A percentile compares a stretch with the other conserved stretches of the same genome.
phyloP scores from a whole-genome alignment of 2,329 filamentous ascomycete species.

The Corynespora cassiicola region DNA sequence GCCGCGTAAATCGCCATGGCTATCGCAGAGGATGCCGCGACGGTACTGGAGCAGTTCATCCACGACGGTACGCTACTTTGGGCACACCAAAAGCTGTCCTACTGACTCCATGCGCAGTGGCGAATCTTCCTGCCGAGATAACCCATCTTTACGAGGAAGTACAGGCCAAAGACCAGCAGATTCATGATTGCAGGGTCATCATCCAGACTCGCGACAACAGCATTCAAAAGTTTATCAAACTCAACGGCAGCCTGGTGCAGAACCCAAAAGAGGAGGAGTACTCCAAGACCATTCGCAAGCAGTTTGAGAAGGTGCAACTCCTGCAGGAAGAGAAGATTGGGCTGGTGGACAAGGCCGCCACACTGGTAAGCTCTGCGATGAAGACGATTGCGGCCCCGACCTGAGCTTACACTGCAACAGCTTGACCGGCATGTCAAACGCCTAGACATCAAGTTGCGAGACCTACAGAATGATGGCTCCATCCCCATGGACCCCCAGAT shows the following conservation, averaged over 20 bases:
- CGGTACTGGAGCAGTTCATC: conserved; percentile 81
- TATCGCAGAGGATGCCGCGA: conserved; percentile 65
- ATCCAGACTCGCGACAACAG: conserved; percentile 76
- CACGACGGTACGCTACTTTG: conserved; percentile 62
- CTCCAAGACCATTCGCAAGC: conserved; percentile 70
- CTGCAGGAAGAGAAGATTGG: conserved; percentile 78
- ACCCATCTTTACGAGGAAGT: conserved; percentile 86
- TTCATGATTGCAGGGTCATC: conserved; percentile 70
- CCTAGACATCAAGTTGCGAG: conserved; percentile 67
- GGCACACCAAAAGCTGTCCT: no score
- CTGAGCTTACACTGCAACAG: conserved; percentile 28
- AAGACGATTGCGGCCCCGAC: not conserved
- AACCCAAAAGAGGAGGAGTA: conserved; percentile 79
- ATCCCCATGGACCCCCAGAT: conserved; percentile 65
- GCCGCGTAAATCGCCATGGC: no score
- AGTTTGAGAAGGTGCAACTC: conserved; percentile 71
- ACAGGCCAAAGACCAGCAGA: conserved; percentile 76
- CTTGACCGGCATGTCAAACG: conserved; percentile 69
- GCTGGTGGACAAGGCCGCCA: conserved; percentile 68
- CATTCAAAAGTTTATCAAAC: conserved; percentile 82
- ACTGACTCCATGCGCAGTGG: conserved; percentile 52
- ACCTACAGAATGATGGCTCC: conserved; percentile 65
- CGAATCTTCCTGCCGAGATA: conserved; percentile 83
- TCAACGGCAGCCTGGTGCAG: conserved; percentile 73
- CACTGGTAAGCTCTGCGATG: conserved; percentile 58